Conservation (phyloP, 768 basidiomycete species). For the Boletus reticuloceps region DNA sequence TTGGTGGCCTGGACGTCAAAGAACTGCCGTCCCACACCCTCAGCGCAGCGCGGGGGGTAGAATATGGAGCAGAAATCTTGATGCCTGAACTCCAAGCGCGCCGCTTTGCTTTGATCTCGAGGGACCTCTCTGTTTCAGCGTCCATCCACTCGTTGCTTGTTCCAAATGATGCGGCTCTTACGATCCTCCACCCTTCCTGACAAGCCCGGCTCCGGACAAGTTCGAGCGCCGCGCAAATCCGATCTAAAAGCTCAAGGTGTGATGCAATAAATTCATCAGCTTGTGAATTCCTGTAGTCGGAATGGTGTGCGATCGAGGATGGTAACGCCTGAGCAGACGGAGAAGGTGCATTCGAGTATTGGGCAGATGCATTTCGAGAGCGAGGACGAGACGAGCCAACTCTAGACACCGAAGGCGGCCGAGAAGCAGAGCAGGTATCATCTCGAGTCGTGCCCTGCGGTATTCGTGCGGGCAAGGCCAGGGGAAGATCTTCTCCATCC, state of each 20-base stretch:
- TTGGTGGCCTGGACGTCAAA: neutral
- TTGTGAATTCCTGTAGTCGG: neutral
- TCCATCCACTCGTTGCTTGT: constrained; percentile 28
- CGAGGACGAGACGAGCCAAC: constrained; percentile 27
- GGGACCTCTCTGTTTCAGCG: constrained; percentile 29
- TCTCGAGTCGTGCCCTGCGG: neutral
- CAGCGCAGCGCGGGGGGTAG: neutral
- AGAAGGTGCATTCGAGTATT: neutral
- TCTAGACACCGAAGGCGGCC: constrained; percentile 18
- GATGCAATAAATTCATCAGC: constrained; percentile 15
- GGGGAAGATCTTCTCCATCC: constrained; percentile 19
- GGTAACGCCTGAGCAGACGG: neutral
- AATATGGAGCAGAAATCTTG: constrained; percentile 35
- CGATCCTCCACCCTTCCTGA: constrained; percentile 38
- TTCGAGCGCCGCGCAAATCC: constrained; percentile 40
- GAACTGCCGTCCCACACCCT: constrained; percentile 20
- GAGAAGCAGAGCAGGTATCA: neutral
- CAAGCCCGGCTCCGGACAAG: constrained; percentile 42
- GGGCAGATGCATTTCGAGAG: constrained; percentile 16
- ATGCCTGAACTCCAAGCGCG: constrained; percentile 65
- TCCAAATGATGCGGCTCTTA: constrained; percentile 29
- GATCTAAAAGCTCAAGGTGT: constrained; percentile 29
- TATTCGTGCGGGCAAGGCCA: neutral
- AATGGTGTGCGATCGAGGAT: neutral
- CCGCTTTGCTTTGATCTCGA: constrained; percentile 59